phyloP scores from a whole-genome alignment of 2,329 filamentous ascomycete species.

The Grosmannia clavigera region DNA sequence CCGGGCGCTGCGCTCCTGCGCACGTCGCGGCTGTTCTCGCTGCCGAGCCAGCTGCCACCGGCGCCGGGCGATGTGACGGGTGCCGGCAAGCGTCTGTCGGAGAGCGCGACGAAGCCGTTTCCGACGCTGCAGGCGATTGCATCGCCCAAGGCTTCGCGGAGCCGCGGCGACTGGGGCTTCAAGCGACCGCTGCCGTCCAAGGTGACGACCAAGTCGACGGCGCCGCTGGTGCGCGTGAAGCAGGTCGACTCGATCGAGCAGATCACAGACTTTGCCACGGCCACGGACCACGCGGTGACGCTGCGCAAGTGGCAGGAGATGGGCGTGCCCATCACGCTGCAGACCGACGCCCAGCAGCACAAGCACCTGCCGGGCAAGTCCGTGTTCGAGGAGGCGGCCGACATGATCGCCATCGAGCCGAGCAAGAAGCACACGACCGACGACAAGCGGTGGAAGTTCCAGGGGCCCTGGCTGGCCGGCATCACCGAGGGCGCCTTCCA shows the following conservation, averaged over 20 bases:
- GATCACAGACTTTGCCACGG: constrained; percentile 77
- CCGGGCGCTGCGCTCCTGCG: constrained; percentile 62
- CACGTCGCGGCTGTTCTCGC: constrained; percentile 77
- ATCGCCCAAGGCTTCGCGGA: constrained; percentile 59
- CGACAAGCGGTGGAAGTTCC: constrained; percentile 52
- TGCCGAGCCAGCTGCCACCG: constrained; percentile 62
- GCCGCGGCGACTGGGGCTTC: constrained; percentile 81
- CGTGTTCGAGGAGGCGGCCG: constrained; percentile 47
- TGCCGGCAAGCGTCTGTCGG: constrained; percentile 39
- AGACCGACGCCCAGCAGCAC: constrained; percentile 12
- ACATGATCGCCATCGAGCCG: constrained; percentile 33
- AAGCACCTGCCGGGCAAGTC: constrained; percentile 26
- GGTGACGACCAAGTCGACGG: constrained; percentile 57
- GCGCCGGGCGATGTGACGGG: constrained; percentile 39
- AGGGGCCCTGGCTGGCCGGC: constrained; percentile 53
- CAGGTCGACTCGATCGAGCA: constrained; percentile 76
- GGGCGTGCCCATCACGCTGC: constrained; percentile 46
- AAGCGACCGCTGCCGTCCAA: constrained; percentile 73
- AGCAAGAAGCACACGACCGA: constrained; percentile 22
- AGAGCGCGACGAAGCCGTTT: constrained; percentile 60
- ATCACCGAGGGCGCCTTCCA: constrained; percentile 49
- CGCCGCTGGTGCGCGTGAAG: constrained; percentile 65
- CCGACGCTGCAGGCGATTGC: constrained; percentile 78
- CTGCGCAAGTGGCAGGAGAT: constrained; percentile 80
- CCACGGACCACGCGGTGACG: constrained; percentile 68